phyloP scores from a whole-genome alignment of 2,329 filamentous ascomycete species.

The Cladosporium austrohemisphaericum region DNA sequence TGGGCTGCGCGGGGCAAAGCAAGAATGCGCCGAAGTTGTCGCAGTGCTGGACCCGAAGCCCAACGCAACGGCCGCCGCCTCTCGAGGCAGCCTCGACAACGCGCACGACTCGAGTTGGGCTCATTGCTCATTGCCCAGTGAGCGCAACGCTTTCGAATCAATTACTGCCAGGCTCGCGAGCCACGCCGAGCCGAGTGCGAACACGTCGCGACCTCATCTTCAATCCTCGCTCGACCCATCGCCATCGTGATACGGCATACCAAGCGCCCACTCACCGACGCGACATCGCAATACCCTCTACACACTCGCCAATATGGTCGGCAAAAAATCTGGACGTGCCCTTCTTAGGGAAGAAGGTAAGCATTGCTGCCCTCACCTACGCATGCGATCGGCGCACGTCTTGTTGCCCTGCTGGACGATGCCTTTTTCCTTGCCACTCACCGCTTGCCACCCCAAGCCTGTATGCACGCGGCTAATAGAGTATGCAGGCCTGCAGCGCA shows the following conservation, averaged over 20 bases:
- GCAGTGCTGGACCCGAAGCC: neutral
- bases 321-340: conserved; percentile 62
- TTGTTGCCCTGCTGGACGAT: neutral
- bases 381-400: neutral
- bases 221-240: too few relatives aligned
- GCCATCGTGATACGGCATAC: too few relatives aligned
- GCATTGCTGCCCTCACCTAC: conserved; percentile 18
- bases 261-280: neutral
- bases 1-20: conserved; percentile 1
- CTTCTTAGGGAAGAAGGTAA: conserved; percentile 58
- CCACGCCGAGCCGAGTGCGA: too few relatives aligned
- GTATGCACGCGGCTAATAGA: conserved; percentile 17
- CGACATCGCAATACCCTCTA: conserved; percentile 5
- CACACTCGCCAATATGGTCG: conserved; percentile 51
- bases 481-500: conserved; percentile 76
- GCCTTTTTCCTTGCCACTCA: conserved; percentile 12
- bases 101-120: too few relatives aligned
- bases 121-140: too few relatives aligned
- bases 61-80: too few relatives aligned
- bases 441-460: conserved; percentile 9
- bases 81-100: too few relatives aligned
- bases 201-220: too few relatives aligned
- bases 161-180: too few relatives aligned
- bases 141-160: too few relatives aligned
- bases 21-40: neutral